phyloP scores from a whole-genome alignment of 2,329 filamentous ascomycete genomes.

The Alternaria gaisen region DNA sequence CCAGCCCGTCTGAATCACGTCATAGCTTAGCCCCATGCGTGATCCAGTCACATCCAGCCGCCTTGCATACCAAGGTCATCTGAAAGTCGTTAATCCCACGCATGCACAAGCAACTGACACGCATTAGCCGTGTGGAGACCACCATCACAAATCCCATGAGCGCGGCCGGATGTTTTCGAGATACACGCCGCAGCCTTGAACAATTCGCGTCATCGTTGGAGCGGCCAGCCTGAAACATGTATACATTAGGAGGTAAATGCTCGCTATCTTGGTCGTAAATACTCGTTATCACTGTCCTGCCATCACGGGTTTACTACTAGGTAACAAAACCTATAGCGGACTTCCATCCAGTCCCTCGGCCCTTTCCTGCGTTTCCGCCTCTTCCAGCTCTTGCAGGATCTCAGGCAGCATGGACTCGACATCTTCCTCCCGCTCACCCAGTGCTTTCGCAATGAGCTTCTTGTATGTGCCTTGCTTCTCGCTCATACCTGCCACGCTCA shows the following conservation, averaged over 20 bases:
- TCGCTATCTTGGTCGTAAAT: constrained; percentile 18
- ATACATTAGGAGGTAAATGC: constrained; percentile 17
- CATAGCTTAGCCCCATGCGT: constrained; percentile 17
- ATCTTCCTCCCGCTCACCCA: constrained; percentile 73
- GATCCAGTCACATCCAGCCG: constrained; percentile 13
- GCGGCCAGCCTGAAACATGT: not conserved
- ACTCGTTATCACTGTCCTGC: constrained; percentile 12
- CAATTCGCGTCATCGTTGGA: not conserved
- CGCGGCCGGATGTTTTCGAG: constrained; percentile 2
- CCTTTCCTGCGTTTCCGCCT: constrained; percentile 53
- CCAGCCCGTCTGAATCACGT: constrained; percentile 15
- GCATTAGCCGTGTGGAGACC: constrained; percentile 6
- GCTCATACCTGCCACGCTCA: constrained; percentile 73
- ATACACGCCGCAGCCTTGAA: not conserved
- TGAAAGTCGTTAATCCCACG: constrained; percentile 1
- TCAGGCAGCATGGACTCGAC: constrained; percentile 69
- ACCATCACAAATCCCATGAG: not conserved
- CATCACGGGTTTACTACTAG: not conserved
- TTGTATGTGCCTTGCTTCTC: constrained; percentile 79
- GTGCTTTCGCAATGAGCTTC: constrained; percentile 71
- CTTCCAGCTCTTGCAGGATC: constrained; percentile 60
- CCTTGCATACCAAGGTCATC: constrained; percentile 1
- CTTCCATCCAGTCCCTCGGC: constrained; percentile 48
- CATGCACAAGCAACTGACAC: constrained; percentile 17
- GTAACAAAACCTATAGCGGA: constrained; percentile 28